A percentile compares a stretch with the other conserved stretches of the same genome.
Evolutionary conservation across 2,329 filamentous ascomycete genomes (phyloP).

Genomic region (Amesomyces nigricolor): DNA sequence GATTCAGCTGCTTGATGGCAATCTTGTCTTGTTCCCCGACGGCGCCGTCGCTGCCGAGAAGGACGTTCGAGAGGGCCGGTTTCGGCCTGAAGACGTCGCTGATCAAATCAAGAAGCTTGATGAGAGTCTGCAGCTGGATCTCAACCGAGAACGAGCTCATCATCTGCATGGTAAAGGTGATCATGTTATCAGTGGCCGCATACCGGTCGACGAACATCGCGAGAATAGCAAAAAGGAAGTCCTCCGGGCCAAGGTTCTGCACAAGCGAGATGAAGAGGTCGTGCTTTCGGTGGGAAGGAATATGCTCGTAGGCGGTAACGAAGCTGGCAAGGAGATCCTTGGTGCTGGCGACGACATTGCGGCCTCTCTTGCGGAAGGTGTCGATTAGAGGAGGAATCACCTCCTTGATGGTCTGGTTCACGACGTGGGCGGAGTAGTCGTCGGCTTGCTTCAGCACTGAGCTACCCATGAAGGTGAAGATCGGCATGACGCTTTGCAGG

Average conservation of each 20-base stretch:
- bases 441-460: constrained; percentile 89
- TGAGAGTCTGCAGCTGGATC: constrained; percentile 71
- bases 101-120: constrained; percentile 69
- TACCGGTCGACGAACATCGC: constrained; percentile 91
- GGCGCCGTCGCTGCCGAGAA: constrained; percentile 57
- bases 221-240: constrained; percentile 82
- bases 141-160: constrained; percentile 66
- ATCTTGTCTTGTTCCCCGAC: constrained; percentile 42
- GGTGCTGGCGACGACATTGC: constrained; percentile 71
- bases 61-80: constrained; percentile 63
- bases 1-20: constrained; percentile 49
- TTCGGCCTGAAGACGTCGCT: constrained; percentile 71
- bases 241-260: constrained; percentile 74
- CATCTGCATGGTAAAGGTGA: constrained; percentile 70
- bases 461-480: constrained; percentile 96
- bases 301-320: constrained; percentile 92
- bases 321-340: constrained; percentile 93
- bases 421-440: constrained; percentile 93
- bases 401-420: constrained; percentile 88
- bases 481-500: constrained; percentile 95
- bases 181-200: constrained; percentile 65
- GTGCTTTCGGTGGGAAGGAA: constrained; percentile 78
- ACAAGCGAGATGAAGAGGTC: constrained; percentile 80
- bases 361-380: constrained; percentile 74
- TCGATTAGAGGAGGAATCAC: constrained; percentile 88